Evolutionary conservation across 1,284 basidiomycete species (phyloP).

Genomic region (Cryptococcus sp.): DNA sequence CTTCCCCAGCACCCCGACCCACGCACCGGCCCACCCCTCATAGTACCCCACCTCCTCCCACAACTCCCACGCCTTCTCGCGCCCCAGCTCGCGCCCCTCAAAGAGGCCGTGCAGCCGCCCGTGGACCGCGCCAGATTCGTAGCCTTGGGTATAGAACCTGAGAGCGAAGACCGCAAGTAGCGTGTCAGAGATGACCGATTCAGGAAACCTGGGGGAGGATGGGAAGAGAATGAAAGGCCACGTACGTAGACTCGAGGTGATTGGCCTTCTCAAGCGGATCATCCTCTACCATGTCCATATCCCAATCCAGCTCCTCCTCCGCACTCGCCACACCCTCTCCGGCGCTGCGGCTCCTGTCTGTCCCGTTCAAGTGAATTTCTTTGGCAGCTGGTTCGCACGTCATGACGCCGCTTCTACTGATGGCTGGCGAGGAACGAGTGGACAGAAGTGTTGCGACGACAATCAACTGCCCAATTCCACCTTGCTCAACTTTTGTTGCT

Average conservation of each 20-base stretch:
- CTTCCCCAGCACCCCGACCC: slow-evolving; percentile 54
- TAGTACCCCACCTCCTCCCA: slow-evolving; percentile 97
- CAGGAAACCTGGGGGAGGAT: neutral
- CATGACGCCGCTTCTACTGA: too few relatives aligned
- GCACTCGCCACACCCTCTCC: neutral
- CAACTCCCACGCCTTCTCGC: slow-evolving; percentile 88
- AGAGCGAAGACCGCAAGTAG: slow-evolving; percentile 7
- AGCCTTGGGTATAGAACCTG: slow-evolving; percentile 78
- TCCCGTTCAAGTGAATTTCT: too few relatives aligned
- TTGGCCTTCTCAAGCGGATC: slow-evolving; percentile 18
- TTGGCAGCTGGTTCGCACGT: too few relatives aligned
- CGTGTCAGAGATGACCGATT: neutral
- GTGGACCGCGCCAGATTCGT: slow-evolving; percentile 72
- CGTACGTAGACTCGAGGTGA: slow-evolving; percentile 22
- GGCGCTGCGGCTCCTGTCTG: too few relatives aligned
- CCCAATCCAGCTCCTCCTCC: slow-evolving; percentile 3
- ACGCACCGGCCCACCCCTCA: slow-evolving; percentile 73
- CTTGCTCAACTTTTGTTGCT: too few relatives aligned
- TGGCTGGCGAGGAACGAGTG: too few relatives aligned
- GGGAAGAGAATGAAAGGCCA: neutral
- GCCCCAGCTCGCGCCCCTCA: slow-evolving; percentile 85
- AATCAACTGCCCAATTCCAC: too few relatives aligned
- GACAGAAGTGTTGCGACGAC: too few relatives aligned
- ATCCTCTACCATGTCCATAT: slow-evolving; percentile 4
- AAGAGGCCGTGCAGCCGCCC: slow-evolving; percentile 85